Base-by-base conservation (phyloP, 2,329 filamentous ascomycete species). In the Dendrostoma leiphaemia region DNA sequence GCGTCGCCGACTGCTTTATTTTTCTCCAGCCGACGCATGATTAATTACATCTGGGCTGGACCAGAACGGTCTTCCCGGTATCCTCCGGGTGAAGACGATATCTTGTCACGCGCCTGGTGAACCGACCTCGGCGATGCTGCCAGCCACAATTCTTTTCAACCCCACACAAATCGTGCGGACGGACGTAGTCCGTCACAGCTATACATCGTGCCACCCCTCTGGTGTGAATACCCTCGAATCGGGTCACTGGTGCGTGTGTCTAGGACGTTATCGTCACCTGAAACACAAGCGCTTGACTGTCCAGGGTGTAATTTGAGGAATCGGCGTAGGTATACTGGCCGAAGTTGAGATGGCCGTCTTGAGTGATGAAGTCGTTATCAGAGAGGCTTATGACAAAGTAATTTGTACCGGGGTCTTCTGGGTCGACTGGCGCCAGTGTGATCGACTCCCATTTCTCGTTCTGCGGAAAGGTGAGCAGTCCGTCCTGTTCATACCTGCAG, bases 401-500 rank as follows among this genome's bases (percentile, higher is more conserved):
- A 24, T 81, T 74, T 21, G 68, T 65, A 35, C 65, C 63, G 3
- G 69, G 67, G 50, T 67, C 66, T 43, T 71, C 59, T 1, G 74
- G 74, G 61, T 83, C 74, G 6, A 83, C 79, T 1, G 85, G 84
- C 3, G 84, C 76, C 23, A 90, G 65, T 3, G 82, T 81, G 45
- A 91, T 69, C 19, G 80, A 82, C 72, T 91, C 88, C 88, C 88
- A 91, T 65, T 91, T 91, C 74, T 91, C 87, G 62, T 90, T 90
- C 65, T 28, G 45, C 15, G n/a, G 9, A 32, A 2, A 9, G 17
- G 19, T 2, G 21, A 23, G 23, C 26, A 19, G 37, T 21, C 10
- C 10, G 37, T 3, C 4, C 8, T 12, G n/a, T n/a, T n/a, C n/a
- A n/a, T n/a, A n/a, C n/a, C n/a, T n/a, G n/a, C n/a, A n/a, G n/a